Percentiles rank a stretch among this genome's conserved stretches.
These are phyloP conservation scores for Xylaria hypoxylon DNA, from an alignment of 2,329 filamentous ascomycete genomes.

Conservation along the genomic window DNA sequence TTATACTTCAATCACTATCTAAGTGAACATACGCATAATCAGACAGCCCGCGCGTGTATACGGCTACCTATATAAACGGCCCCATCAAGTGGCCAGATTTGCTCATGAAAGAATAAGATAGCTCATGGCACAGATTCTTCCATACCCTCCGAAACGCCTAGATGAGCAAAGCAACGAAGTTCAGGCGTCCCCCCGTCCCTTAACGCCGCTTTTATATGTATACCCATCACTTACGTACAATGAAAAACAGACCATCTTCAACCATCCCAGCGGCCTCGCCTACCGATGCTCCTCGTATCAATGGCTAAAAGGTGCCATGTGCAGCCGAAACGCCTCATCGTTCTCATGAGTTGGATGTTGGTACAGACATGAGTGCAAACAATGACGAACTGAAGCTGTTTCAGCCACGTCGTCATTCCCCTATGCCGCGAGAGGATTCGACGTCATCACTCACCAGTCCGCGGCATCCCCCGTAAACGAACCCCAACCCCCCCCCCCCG, in stretches of 20 bases:
- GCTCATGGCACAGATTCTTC: conserved; percentile 35
- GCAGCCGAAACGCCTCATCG: conserved; percentile 49
- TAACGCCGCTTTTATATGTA: conserved; percentile 61
- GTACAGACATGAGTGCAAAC: conserved; percentile 52
- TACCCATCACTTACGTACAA: conserved; percentile 51
- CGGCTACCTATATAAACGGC: conserved; percentile 45
- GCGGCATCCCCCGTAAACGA: conserved; percentile 8
- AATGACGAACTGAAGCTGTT: conserved; percentile 25
- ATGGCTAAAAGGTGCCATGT: conserved; percentile 43
- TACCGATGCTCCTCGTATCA: conserved; percentile 40
- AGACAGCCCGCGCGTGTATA: conserved; percentile 39
- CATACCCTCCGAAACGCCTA: conserved; percentile 43
- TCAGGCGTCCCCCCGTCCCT: conserved; percentile 44
- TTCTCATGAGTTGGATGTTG: conserved; percentile 53
- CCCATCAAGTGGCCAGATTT: conserved; percentile 37
- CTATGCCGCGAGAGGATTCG: conserved; percentile 41
- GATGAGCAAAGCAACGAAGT: conserved; percentile 40
- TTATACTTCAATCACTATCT: conserved; percentile 3
- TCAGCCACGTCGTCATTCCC: conserved; percentile 34
- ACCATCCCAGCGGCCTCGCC: conserved; percentile 37
- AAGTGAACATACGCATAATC: neutral
- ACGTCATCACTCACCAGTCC: conserved; percentile 37
- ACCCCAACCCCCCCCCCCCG: neutral
- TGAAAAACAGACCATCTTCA: conserved; percentile 40
- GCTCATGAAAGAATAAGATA: conserved; percentile 35